A percentile compares a stretch with the other conserved stretches of the same genome.
Evolutionary conservation across 176 grass and related monocot genomes (phyloP).

Genomic region (Avena eriantha): DNA sequence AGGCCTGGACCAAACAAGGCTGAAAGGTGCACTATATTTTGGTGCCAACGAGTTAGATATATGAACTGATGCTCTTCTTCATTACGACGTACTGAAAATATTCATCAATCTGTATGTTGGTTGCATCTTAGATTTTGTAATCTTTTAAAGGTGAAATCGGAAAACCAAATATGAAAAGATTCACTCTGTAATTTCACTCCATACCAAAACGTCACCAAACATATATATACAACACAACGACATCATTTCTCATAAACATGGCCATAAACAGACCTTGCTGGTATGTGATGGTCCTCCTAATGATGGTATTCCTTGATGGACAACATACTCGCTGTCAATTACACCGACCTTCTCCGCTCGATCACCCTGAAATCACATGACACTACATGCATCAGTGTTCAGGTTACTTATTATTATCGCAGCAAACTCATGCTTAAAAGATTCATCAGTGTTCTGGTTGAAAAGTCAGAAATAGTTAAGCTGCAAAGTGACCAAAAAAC

Average conservation of each 20-base stretch:
- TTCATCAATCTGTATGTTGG: background rate
- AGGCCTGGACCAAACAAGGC: slow-evolving; percentile 7
- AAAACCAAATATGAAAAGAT: background rate
- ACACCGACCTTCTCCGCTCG: slow-evolving; percentile 95
- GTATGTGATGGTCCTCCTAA: slow-evolving; percentile 82
- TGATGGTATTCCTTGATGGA: slow-evolving; percentile 98
- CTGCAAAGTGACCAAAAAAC: slow-evolving; percentile 9
- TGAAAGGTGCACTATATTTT: background rate
- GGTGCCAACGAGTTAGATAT: background rate
- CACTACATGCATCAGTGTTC: slow-evolving; percentile 29
- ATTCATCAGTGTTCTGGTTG: background rate
- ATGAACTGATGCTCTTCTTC: background rate
- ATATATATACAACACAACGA: background rate
- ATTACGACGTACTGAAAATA: background rate
- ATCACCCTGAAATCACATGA: slow-evolving; percentile 79
- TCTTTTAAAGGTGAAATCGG: background rate
- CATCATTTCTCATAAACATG: background rate
- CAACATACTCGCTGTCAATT: slow-evolving; percentile 92
- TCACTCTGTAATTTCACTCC: slow-evolving; percentile 1
- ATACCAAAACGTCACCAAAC: background rate
- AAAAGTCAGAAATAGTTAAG: background rate
- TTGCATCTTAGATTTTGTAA: background rate
- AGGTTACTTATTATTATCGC: background rate
- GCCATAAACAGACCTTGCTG: slow-evolving; percentile 54
- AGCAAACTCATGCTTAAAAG: background rate